Evolutionary conservation across 129 eudicot species (phyloP).

Genomic region (Escallonia herrerae): DNA sequence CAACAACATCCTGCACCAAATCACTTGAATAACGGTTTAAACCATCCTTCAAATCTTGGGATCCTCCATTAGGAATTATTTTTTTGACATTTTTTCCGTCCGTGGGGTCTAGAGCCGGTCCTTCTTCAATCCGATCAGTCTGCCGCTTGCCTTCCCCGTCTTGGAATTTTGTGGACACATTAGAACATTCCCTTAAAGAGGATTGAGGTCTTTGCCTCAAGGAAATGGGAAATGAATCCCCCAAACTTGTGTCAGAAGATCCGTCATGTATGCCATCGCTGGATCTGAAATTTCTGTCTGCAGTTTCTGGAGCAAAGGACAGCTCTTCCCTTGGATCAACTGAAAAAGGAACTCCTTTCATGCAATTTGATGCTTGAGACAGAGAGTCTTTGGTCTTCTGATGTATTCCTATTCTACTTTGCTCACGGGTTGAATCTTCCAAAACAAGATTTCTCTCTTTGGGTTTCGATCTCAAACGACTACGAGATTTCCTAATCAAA

Average conservation of each 20-base stretch:
- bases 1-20: slow-evolving; percentile 18
- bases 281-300: slow-evolving; percentile 4
- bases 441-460: slow-evolving; percentile 20
- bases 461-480: slow-evolving; percentile 27
- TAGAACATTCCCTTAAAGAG: slow-evolving; percentile 16
- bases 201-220: slow-evolving; percentile 12
- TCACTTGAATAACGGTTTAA: slow-evolving; percentile 11
- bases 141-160: slow-evolving; percentile 8
- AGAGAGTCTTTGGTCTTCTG: slow-evolving; percentile 8
- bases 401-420: slow-evolving; percentile 3
- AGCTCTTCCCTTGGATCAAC: slow-evolving; percentile 15
- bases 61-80: background rate
- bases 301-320: slow-evolving; percentile 11
- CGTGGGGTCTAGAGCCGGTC: slow-evolving; percentile 7
- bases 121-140: slow-evolving; percentile 2
- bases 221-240: slow-evolving; percentile 14
- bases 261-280: slow-evolving; percentile 3
- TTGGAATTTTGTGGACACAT: slow-evolving; percentile 6
- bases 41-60: slow-evolving; percentile 12
- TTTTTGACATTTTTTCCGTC: background rate
- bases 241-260: slow-evolving; percentile 2
- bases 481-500: slow-evolving; percentile 35
- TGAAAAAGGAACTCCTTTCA: background rate
- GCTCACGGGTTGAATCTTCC: background rate
- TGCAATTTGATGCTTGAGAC: slow-evolving; percentile 7